Evolutionary conservation across 805 yeast genomes (phyloP), one percentile per base, ranked within the genome.

Genomic region (Yarrowia sp.): DNA sequence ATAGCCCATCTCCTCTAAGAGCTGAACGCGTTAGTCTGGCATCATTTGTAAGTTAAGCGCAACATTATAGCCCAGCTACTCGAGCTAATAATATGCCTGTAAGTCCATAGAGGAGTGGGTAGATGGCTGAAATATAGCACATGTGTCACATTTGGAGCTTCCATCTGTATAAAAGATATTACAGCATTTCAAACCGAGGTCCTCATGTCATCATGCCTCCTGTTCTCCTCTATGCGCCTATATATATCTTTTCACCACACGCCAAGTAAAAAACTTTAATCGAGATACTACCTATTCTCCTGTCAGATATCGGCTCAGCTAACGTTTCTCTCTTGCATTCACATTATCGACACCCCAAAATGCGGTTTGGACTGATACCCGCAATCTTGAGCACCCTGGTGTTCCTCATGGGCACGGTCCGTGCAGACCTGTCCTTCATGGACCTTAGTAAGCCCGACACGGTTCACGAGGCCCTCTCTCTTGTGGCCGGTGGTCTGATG

Each of bases 401-500:
- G 61, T 13, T 55, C 18, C 61, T 55, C 10, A 14, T 17, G 39
- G 15, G 43, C 38, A 28, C 47, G 8, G 61, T 31, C 13, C 45
- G n/a, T 4, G 53, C 32, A 28, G 64, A 58, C 48, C 35, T 58
- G 43, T 2, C 35, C 13, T 58, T 58, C 17, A n/a, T 74, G 41
- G 70, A 71, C 42, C 33, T 71, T 22, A 53, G 28, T 13, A 63
- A 67, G 32, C 31, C 62, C 17, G 55, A 62, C 33, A 67, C 73
- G 14, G 69, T 76, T 22, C 66, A 69, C 66, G 72, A 80, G 43
- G 92, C 87, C 1, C 83, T 89, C 1, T 78, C 86, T 0, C 74
- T 84, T 51, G 78, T 92, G 17, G 86, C 86, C 1, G 74, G 80
- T 48, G 97, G 97, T 68, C 77, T 90, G 65, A 80, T 92, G 79